A percentile compares a stretch with the other conserved stretches of the same genome.
Conservation (phyloP, 2,329 filamentous ascomycete species). For the Cryphonectria naterciae region DNA sequence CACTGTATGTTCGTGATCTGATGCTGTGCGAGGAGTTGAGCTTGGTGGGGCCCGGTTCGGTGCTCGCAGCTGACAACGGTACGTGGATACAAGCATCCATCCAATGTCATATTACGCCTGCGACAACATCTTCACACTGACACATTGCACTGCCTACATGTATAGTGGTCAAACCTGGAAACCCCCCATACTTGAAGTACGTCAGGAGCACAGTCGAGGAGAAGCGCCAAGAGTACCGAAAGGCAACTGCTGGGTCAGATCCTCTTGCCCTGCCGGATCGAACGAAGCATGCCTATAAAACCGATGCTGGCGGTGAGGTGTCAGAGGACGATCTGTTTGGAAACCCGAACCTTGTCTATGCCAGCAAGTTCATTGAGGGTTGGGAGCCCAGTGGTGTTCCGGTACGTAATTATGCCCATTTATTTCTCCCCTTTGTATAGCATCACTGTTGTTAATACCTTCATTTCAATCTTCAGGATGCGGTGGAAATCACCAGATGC, state of each 20-base stretch:
- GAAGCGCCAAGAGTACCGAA: slow-evolving; percentile 54
- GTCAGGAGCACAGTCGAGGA: slow-evolving; percentile 66
- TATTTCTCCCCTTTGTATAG: too few relatives aligned
- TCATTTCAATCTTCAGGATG: slow-evolving; percentile 45
- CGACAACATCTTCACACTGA: neutral
- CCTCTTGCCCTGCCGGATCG: slow-evolving; percentile 45
- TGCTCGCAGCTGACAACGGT: slow-evolving; percentile 70
- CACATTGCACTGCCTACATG: neutral
- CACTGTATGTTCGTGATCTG: slow-evolving; percentile 72
- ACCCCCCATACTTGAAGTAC: slow-evolving; percentile 72
- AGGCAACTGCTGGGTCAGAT: slow-evolving; percentile 30
- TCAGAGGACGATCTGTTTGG: slow-evolving; percentile 46
- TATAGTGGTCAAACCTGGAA: slow-evolving; percentile 68
- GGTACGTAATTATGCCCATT: slow-evolving; percentile 8
- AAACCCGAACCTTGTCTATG: slow-evolving; percentile 68
- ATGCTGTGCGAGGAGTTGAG: slow-evolving; percentile 76
- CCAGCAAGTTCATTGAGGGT: slow-evolving; percentile 65
- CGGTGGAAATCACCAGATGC: slow-evolving; percentile 68
- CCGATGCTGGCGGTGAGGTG: slow-evolving; percentile 52
- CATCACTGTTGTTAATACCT: neutral
- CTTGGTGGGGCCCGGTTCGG: slow-evolving; percentile 64
- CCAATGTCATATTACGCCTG: too few relatives aligned
- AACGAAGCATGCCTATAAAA: slow-evolving; percentile 58
- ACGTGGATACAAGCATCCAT: slow-evolving; percentile 13
- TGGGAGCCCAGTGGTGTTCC: slow-evolving; percentile 70